Conservation (phyloP, 2,329 filamentous ascomycete species). For the Intubia oerlemansii region DNA sequence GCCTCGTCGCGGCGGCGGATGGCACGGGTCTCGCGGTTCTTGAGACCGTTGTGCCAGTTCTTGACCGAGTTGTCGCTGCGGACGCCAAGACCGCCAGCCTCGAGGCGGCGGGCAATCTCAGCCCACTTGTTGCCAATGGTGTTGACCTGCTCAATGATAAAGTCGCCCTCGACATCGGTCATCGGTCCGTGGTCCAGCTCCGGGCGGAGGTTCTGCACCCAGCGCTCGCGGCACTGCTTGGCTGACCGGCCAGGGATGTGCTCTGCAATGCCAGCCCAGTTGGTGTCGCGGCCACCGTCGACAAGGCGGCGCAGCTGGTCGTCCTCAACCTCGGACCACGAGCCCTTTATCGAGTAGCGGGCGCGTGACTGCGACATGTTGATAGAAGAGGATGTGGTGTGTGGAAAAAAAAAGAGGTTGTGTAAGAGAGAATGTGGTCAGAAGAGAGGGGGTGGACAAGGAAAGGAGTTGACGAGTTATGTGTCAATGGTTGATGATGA, state of each 20-base stretch:
- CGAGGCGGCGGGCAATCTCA: conserved; percentile 65
- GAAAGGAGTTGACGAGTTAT: no score
- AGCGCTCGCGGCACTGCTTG: conserved; percentile 89
- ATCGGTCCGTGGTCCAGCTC: conserved; percentile 54
- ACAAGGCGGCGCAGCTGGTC: conserved; percentile 43
- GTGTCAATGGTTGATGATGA: no score
- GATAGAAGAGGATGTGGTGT: no score
- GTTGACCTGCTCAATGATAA: conserved; percentile 58
- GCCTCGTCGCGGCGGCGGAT: conserved; percentile 13
- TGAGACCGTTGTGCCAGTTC: conserved; percentile 94
- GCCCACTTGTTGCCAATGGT: conserved; percentile 80
- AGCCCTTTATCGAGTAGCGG: no score
- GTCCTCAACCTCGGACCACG: conserved; percentile 57
- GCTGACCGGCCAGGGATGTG: conserved; percentile 59
- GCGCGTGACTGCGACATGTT: no score
- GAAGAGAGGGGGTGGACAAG: no score
- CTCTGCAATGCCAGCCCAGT: conserved; percentile 77
- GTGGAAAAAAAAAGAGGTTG: no score
- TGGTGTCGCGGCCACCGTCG: conserved; percentile 44
- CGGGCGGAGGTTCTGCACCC: conserved; percentile 80
- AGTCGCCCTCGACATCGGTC: conserved; percentile 42
- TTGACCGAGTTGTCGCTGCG: conserved; percentile 91
- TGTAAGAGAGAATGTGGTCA: no score
- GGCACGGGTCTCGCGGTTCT: conserved; percentile 51
- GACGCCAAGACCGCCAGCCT: conserved; percentile 21